Conservation (phyloP, 495 filamentous ascomycete genomes). For the Aspergillus asperescens region DNA sequence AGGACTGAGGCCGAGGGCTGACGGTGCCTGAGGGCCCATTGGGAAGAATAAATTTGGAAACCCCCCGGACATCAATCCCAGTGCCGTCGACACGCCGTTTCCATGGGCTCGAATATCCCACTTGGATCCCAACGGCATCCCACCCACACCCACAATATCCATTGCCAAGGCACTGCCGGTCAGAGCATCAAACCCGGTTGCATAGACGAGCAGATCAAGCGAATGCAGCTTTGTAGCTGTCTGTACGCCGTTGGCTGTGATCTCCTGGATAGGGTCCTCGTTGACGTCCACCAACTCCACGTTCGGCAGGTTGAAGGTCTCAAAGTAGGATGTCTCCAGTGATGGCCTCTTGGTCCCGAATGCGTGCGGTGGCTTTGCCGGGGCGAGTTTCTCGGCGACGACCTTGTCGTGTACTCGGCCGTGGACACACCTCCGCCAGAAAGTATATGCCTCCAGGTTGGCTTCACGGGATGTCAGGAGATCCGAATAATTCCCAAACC, state of each 20-base stretch:
- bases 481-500: not conserved
- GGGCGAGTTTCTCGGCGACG: conserved; percentile 27
- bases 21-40: not conserved
- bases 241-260: conserved; percentile 6
- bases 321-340: conserved; percentile 32
- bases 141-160: not conserved
- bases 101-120: not conserved
- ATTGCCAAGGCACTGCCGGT: not conserved
- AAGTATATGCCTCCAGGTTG: not conserved
- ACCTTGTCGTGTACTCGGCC: conserved; percentile 24
- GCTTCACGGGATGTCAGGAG: not conserved
- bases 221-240: conserved; percentile 20
- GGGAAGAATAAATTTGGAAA: conserved; percentile 2
- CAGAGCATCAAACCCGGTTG: conserved; percentile 8
- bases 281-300: conserved; percentile 31
- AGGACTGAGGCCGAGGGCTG: not conserved
- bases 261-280: not conserved
- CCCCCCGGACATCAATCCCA: not conserved
- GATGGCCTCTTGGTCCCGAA: conserved; percentile 28
- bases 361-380: conserved; percentile 20
- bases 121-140: not conserved
- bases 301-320: conserved; percentile 31
- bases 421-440: conserved; percentile 21
- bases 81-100: not conserved
- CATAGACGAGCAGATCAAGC: conserved; percentile 39